Evolutionary conservation across 108 stramenopile species (phyloP).

Genomic region (Mayamaea pseudoterrestris): DNA sequence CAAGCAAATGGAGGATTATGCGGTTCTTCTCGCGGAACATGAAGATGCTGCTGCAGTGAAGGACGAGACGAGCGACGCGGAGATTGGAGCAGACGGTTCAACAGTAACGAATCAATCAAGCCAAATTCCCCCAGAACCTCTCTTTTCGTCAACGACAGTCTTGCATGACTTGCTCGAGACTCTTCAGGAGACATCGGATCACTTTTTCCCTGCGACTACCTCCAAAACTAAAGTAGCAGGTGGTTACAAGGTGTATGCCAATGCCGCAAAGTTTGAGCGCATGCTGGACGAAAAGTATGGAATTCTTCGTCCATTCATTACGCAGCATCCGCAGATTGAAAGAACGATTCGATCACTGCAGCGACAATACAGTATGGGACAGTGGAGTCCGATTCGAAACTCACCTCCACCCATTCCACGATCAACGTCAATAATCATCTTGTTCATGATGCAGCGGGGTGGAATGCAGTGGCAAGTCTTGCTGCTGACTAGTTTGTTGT

Average conservation of each 20-base stretch:
- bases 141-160: constrained; percentile 35
- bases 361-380: constrained; percentile 57
- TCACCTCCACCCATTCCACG: constrained; percentile 37
- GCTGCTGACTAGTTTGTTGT: constrained; percentile 46
- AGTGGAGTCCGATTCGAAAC: constrained; percentile 57
- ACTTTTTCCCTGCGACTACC: constrained; percentile 55
- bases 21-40: too few species aligned
- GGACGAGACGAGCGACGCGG: too few species aligned
- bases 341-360: constrained; percentile 35
- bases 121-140: constrained; percentile 7
- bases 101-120: constrained; percentile 9
- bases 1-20: too few species aligned
- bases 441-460: constrained; percentile 81
- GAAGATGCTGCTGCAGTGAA: too few species aligned
- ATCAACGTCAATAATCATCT: constrained; percentile 49
- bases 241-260: constrained; percentile 60
- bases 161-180: constrained; percentile 42
- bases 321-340: constrained; percentile 68
- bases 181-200: constrained; percentile 33
- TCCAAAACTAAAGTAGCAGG: constrained; percentile 16
- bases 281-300: constrained; percentile 78
- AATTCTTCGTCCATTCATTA: constrained; percentile 64
- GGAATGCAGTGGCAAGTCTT: constrained; percentile 37
- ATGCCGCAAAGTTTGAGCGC: constrained; percentile 79
- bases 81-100: too few species aligned